These are phyloP conservation scores for Phylloporus arenicola DNA, from an alignment of 768 basidiomycete species.

Conservation along the genomic window DNA sequence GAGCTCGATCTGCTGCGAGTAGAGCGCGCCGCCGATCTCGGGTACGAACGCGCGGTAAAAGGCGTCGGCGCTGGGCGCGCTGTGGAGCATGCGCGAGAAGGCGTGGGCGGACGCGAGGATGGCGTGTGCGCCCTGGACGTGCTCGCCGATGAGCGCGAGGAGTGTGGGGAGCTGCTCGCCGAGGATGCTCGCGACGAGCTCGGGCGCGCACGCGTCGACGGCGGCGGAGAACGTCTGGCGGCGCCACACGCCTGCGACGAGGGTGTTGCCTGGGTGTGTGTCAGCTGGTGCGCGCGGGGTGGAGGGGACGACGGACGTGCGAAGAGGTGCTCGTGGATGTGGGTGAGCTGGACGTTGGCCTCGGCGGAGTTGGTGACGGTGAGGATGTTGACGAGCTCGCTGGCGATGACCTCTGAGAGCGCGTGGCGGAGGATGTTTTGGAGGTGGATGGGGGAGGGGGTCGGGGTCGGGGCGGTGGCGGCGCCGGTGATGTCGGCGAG, in stretches of 20 bases:
- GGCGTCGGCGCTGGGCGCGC: conserved; percentile 56
- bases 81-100: conserved; percentile 85
- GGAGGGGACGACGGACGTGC: conserved; percentile 50
- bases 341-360: conserved; percentile 76
- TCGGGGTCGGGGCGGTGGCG: conserved; percentile 18
- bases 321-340: conserved; percentile 87
- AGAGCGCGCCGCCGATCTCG: conserved; percentile 69
- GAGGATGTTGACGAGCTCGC: conserved; percentile 79
- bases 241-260: conserved; percentile 87
- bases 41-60: conserved; percentile 88
- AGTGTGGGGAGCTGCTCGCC: conserved; percentile 68
- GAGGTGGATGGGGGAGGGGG: conserved; percentile 59
- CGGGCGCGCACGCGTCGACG: conserved; percentile 68
- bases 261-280: conserved; percentile 61
- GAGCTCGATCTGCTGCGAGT: conserved; percentile 76
- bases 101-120: conserved; percentile 70
- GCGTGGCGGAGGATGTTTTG: conserved; percentile 79
- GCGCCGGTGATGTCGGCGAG: conserved; percentile 53
- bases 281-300: neutral
- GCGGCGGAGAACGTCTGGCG: conserved; percentile 87
- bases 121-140: conserved; percentile 40
- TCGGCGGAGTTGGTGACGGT: conserved; percentile 83
- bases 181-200: conserved; percentile 64
- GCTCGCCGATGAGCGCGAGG: conserved; percentile 43
- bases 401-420: conserved; percentile 65